Percentiles rank a stretch among this genome's conserved stretches.
Conservation (phyloP, 768 basidiomycete genomes). For the Termitomyces titanicus region DNA sequence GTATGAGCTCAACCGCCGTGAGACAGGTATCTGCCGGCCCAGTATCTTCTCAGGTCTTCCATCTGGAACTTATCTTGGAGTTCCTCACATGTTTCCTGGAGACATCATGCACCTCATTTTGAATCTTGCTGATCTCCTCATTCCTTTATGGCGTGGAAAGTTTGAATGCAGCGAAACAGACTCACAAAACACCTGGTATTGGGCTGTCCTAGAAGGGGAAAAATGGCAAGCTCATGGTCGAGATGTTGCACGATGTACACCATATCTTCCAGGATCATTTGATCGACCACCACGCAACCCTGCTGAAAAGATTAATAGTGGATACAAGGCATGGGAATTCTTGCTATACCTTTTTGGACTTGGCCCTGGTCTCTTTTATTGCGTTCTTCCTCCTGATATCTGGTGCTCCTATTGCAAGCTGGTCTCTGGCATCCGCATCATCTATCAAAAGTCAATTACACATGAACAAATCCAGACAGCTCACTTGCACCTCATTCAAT, state of each 20-base stretch:
- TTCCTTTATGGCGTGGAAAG: conserved; percentile 22
- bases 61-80: conserved; percentile 9
- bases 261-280: conserved; percentile 1
- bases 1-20: neutral
- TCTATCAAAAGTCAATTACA: conserved; percentile 1
- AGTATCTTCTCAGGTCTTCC: neutral
- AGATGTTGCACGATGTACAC: too few relatives aligned
- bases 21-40: neutral
- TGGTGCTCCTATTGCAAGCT: conserved; percentile 8
- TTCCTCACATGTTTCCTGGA: conserved; percentile 19
- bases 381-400: conserved; percentile 1
- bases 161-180: conserved; percentile 11
- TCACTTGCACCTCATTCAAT: conserved; percentile 18
- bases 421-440: conserved; percentile 3
- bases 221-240: neutral
- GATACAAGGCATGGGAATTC: neutral
- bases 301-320: too few relatives aligned
- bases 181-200: conserved; percentile 15
- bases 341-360: conserved; percentile 8
- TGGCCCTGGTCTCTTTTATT: conserved; percentile 9
- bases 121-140: conserved; percentile 25
- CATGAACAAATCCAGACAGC: neutral
- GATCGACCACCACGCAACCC: conserved; percentile 28
- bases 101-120: conserved; percentile 31
- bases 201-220: conserved; percentile 6